Base-by-base conservation (phyloP, 2,329 filamentous ascomycete species). In the Fusarium tanahbumbuense region DNA sequence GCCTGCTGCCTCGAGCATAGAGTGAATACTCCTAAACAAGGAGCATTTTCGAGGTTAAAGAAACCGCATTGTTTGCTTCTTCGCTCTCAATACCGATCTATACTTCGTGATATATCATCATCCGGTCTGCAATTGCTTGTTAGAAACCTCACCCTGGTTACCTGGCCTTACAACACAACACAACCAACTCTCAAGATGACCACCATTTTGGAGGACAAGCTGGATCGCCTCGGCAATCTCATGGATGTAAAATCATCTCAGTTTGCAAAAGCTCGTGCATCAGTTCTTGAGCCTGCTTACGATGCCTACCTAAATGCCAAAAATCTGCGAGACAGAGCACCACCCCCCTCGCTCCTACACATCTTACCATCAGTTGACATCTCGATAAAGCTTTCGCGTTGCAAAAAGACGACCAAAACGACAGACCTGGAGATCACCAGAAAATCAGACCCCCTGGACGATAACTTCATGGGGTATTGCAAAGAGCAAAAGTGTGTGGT, bases 391-490 rank as follows among this genome's bases (percentile, higher is more conserved):
- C 23, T 64, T 22, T 58, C 48, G 5, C 66, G 61, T 18, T 62
- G 61, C 30, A 8, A 48, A 18, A 58, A 66, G 32, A 49, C 52
- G 4, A 44, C 56, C 42, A 49, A 61, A 3, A 20, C 69, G 13
- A 53, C 49, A 15, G 50, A 68, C 8, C 41, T 76, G 13, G 11
- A 64, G 4, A 55, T 75, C 41, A 28, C 10, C 15, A 71, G 60
- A 7, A 27, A 52, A 11, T 71, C 72, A 7, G 66, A 74, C 10
- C 18, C 56, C 3, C 30, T 32, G 7, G 65, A 59, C 15, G 57
- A 74, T 12, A 76, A 76, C 55, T 75, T 76, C 55, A 73, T 74
- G 66, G 72, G 71, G 5, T 76, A 66, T 52, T 58, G 45, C 27
- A 23, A 52, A 15, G 34, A 68, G 20, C 50, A 72, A 30, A 60